Base-by-base conservation (phyloP, 2,329 filamentous ascomycete genomes). In the Penicillium brasilianum region DNA sequence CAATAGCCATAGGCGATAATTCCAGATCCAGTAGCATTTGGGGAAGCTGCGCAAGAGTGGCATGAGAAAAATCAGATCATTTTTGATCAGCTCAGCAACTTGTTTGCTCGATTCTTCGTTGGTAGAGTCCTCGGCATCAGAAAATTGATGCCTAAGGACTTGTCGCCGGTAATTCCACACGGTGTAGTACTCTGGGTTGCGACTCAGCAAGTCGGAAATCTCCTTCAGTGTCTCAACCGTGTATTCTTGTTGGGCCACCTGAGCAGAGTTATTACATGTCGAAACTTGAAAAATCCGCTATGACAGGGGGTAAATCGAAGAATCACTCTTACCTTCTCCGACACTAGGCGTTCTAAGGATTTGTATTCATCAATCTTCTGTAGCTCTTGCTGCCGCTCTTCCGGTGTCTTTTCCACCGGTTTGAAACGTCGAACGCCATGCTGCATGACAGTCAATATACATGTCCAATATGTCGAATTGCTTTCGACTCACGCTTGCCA, bases 21-120 rank as follows among this genome's bases (percentile, higher is more conserved):
- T 96, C 95, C 95, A 99, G 72, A 99, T 94, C 94, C 95, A 98
- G 81, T 99, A 99, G 83, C 95, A 98, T 77, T 99, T 99, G 7
- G 95, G 95, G 67, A 88, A 94, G 67, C 92, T 87, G 66, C 91
- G 85, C 53, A 99, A 85, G 20, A 99, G 84, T 0, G 92, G 91
- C 43, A 97, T 86, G 36, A 94, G 88, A 72, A 97, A 97, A 51
- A 81, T 80, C 36, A 99, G 83, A 74, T 99, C 95, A 58, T 85
- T 82, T 50, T 86, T 84, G 63, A 98, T 84, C 34, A 89, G 73
- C 54, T 74, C 69, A 62, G 83, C 78, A 53, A 85, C 65, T 81
- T 75, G 78, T 66, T 73, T 74, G 68, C 65, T 81, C 80, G 68
- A 74, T 73, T 71, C 79, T 77, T 71, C 67, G 14, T 69, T 61